phyloP scores from a whole-genome alignment of 257 asterid genomes.

The Knoxia roxburghii region DNA sequence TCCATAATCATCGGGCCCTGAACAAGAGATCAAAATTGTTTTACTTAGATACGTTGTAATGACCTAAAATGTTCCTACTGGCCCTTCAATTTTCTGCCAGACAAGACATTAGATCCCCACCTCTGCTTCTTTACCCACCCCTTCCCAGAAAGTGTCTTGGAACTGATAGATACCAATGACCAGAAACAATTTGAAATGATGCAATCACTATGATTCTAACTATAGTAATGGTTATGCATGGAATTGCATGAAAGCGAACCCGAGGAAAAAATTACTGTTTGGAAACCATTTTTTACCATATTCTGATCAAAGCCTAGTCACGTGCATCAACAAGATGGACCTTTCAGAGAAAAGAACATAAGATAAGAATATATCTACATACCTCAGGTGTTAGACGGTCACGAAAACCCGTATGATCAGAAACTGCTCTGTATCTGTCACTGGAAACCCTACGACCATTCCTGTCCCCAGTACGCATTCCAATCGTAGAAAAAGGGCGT shows the following conservation, averaged over 20 bases:
- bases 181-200: not conserved
- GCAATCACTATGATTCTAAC: not conserved
- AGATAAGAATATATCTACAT: conserved; percentile 7
- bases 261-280: no score
- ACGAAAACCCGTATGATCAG: conserved; percentile 42
- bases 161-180: not conserved
- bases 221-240: not conserved
- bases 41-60: not conserved
- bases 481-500: conserved; percentile 35
- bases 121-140: not conserved
- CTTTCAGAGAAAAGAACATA: not conserved
- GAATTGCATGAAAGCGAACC: not conserved
- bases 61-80: not conserved
- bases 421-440: conserved; percentile 42
- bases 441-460: conserved; percentile 40
- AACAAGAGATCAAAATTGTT: conserved; percentile 7
- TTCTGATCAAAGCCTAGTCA: no score
- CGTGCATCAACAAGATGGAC: no score
- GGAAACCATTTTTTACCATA: not conserved
- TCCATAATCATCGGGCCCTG: conserved; percentile 49
- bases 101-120: no score
- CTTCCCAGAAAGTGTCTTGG: not conserved
- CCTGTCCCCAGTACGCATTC: conserved; percentile 40
- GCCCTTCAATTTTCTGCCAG: not conserved
- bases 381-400: conserved; percentile 56